Conservation (phyloP, 345 rosid species). For the Populus euphratica region DNA sequence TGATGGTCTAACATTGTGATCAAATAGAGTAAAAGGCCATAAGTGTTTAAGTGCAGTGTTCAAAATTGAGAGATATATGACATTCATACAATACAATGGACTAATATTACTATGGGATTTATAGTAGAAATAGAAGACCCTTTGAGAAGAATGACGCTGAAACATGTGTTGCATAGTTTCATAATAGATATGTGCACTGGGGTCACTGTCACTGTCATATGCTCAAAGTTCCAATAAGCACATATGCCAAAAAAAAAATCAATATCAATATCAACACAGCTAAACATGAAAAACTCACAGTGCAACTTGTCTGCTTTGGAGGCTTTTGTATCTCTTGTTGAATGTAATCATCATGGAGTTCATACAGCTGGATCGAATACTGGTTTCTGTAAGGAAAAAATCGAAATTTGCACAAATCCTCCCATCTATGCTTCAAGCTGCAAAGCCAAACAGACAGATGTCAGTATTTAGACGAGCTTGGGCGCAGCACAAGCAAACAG, state of each 20-base stretch:
- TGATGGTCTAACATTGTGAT: neutral
- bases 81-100: neutral
- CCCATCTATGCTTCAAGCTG: constrained; percentile 70
- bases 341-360: constrained; percentile 83
- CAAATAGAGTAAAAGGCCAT: neutral
- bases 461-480: neutral
- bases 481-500: neutral
- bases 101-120: neutral
- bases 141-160: neutral
- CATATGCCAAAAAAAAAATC: neutral
- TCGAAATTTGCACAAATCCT: constrained; percentile 72
- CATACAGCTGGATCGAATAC: constrained; percentile 68
- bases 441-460: neutral
- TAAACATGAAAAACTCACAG: constrained; percentile 47
- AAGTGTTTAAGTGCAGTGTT: neutral
- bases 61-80: neutral
- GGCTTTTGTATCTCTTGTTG: constrained; percentile 85
- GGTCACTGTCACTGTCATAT: neutral
- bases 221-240: neutral
- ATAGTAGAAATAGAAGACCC: neutral
- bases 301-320: constrained; percentile 56
- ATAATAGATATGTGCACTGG: neutral
- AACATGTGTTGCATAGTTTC: neutral
- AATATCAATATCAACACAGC: neutral
- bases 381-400: constrained; percentile 79